Base-by-base conservation (phyloP, 2,329 filamentous ascomycete genomes). In the Truncatella angustata region DNA sequence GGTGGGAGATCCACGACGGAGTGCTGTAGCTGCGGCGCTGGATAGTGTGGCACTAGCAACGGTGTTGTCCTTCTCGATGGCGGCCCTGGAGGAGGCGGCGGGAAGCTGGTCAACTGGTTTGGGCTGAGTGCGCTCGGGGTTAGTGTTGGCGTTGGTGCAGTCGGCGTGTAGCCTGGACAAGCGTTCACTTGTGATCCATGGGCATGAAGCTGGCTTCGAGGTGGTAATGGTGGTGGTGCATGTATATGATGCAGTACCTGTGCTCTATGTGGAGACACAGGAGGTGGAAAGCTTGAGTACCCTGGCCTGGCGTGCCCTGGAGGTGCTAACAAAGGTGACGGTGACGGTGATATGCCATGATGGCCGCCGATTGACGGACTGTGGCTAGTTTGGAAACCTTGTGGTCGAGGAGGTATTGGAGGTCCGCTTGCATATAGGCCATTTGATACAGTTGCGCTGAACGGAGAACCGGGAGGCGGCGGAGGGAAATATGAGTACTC, bases 61-160 rank as follows among this genome's bases (percentile, higher is more conserved):
- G 2, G 28, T 32, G 44, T 46, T 14, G 24, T 24, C 40, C 24
- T 45, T 28, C 23, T 2, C 16, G 49, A 30, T 37, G n/a, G 36
- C 11, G 47, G 46, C 28, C 56, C 55, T 3, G 58, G 52, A 14
- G 58, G 56, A 6, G 59, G 58, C 5, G 58, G 56, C 9, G 57
- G 58, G 12, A 56, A 54, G 35, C 47, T 50, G 12, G 51, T 54
- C 6, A 54, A 30, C 18, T 50, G 32, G 26, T 23, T 35, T 16
- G 51, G 47, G 42, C 21, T 54, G 18, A 24, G 37, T 5, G 23
- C 11, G n/a, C 47, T 23, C 4, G 45, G 16, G 23, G 18, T 48
- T 18, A 36, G 30, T 7, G 23, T 12, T 6, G 51, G 32, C 28
- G 26, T 20, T 14, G 21, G n/a, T 23, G 44, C 20, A 20, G 26